Percentiles rank a stretch among this genome's conserved stretches.
phyloP scores from a whole-genome alignment of 2,329 filamentous ascomycete genomes.

The Endocalyx cinctus region DNA sequence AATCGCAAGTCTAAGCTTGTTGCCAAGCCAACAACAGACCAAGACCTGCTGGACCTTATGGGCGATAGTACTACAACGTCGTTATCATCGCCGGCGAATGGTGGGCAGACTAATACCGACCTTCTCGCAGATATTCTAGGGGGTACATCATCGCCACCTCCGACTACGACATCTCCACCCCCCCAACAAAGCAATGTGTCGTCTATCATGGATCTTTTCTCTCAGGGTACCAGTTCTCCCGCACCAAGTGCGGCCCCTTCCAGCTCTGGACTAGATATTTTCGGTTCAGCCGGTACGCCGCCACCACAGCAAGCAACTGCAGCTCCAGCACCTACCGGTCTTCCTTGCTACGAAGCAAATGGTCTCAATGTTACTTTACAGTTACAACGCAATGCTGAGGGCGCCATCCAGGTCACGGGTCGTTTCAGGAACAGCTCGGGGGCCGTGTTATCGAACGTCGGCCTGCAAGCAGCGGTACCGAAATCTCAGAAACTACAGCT shows the following conservation, averaged over 20 bases:
- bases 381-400: slow-evolving; percentile 76
- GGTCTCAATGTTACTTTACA: slow-evolving; percentile 76
- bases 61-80: slow-evolving; percentile 66
- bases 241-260: slow-evolving; percentile 42
- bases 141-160: slow-evolving; percentile 59
- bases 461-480: slow-evolving; percentile 89
- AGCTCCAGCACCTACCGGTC: slow-evolving; percentile 44
- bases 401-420: slow-evolving; percentile 74
- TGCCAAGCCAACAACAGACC: slow-evolving; percentile 73
- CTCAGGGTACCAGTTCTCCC: slow-evolving; percentile 34
- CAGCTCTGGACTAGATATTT: slow-evolving; percentile 43
- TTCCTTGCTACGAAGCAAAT: slow-evolving; percentile 82
- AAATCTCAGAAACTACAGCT: slow-evolving; percentile 94
- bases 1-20: slow-evolving; percentile 69
- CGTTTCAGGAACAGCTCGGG: slow-evolving; percentile 75
- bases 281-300: slow-evolving; percentile 46
- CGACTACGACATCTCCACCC: slow-evolving; percentile 41
- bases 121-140: slow-evolving; percentile 82
- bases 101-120: slow-evolving; percentile 70
- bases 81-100: slow-evolving; percentile 48
- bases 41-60: slow-evolving; percentile 93
- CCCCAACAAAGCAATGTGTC: slow-evolving; percentile 54
- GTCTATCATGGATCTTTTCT: slow-evolving; percentile 90
- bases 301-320: slow-evolving; percentile 39
- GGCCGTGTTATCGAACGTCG: slow-evolving; percentile 65